Evolutionary conservation across 2,329 filamentous ascomycete species (phyloP).

Genomic region (Diplocarpon rosae): DNA sequence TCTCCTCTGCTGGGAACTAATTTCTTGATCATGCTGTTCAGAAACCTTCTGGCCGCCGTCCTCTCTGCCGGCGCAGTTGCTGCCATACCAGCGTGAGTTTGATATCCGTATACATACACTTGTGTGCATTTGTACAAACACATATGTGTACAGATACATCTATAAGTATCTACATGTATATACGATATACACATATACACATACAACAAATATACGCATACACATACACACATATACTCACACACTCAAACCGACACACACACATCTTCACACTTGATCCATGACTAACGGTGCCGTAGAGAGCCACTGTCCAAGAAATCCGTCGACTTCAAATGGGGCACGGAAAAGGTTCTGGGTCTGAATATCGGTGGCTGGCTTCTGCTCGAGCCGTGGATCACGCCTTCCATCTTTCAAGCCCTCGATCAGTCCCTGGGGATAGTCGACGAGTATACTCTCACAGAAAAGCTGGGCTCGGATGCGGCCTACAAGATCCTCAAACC

Average conservation of each 20-base stretch:
- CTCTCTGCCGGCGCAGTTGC: conserved; percentile 7
- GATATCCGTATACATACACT: too few species aligned
- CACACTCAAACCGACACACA: too few species aligned
- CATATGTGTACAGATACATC: too few species aligned
- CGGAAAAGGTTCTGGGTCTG: conserved; percentile 34
- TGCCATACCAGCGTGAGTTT: conserved; percentile 8
- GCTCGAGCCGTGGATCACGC: conserved; percentile 40
- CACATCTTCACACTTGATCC: not conserved
- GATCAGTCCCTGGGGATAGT: conserved; percentile 25
- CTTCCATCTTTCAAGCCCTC: conserved; percentile 38
- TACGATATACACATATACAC: too few species aligned
- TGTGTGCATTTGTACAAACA: too few species aligned
- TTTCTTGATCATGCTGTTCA: conserved; percentile 13
- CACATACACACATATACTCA: too few species aligned
- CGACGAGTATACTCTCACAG: conserved; percentile 26
- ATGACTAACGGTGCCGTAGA: conserved; percentile 2
- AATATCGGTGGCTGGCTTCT: conserved; percentile 31
- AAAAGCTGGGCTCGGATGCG: conserved; percentile 36
- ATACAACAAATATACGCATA: too few species aligned
- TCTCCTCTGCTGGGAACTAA: conserved; percentile 1
- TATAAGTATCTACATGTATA: too few species aligned
- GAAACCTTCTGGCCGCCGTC: conserved; percentile 10
- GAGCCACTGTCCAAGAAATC: conserved; percentile 18
- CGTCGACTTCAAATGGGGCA: conserved; percentile 37
- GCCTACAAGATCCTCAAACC: conserved; percentile 41